Percentiles rank a stretch among this genome's conserved stretches.
phyloP scores from a whole-genome alignment of 2,329 filamentous ascomycete genomes.

The Talaromyces sp. region DNA sequence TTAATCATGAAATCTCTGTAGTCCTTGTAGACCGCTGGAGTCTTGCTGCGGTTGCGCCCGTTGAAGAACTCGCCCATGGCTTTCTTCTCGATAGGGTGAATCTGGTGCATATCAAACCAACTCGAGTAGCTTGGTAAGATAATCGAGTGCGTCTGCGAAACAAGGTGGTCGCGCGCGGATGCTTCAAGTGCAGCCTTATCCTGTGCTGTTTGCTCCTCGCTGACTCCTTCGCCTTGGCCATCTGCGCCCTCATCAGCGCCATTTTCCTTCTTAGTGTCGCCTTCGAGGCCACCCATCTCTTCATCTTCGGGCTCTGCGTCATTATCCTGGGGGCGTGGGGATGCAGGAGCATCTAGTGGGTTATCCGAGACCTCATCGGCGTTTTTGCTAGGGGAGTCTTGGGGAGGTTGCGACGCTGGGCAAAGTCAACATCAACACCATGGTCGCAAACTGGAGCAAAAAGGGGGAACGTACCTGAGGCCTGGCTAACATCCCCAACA shows the following conservation, averaged over 20 bases:
- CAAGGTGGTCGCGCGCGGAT: slow-evolving; percentile 83
- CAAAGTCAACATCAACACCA: slow-evolving; percentile 12
- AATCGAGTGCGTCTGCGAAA: slow-evolving; percentile 90
- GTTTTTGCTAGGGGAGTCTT: slow-evolving; percentile 25
- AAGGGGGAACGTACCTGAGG: slow-evolving; percentile 22
- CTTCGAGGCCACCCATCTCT: slow-evolving; percentile 66
- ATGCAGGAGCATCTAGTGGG: slow-evolving; percentile 63
- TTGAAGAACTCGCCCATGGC: slow-evolving; percentile 98
- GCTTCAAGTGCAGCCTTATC: slow-evolving; percentile 78
- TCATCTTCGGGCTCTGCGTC: slow-evolving; percentile 61
- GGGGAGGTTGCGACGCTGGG: slow-evolving; percentile 28
- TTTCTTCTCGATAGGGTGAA: slow-evolving; percentile 89
- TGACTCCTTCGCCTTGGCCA: slow-evolving; percentile 42
- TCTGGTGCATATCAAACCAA: slow-evolving; percentile 96
- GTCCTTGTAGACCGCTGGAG: slow-evolving; percentile 93
- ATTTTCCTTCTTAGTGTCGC: slow-evolving; percentile 41
- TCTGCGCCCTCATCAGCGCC: slow-evolving; percentile 42
- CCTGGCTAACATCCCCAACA: slow-evolving; percentile 20
- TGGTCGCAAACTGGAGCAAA: slow-evolving; percentile 8
- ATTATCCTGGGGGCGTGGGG: slow-evolving; percentile 56
- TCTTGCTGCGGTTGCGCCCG: slow-evolving; percentile 96
- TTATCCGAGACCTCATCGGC: slow-evolving; percentile 48
- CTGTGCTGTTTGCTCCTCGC: slow-evolving; percentile 54
- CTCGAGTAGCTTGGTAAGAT: slow-evolving; percentile 96
- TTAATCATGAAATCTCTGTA: slow-evolving; percentile 99